A percentile compares a stretch with the other conserved stretches of the same genome.
Conservation (phyloP, 1,284 basidiomycete genomes). For the Agroathelia rolfsii region DNA sequence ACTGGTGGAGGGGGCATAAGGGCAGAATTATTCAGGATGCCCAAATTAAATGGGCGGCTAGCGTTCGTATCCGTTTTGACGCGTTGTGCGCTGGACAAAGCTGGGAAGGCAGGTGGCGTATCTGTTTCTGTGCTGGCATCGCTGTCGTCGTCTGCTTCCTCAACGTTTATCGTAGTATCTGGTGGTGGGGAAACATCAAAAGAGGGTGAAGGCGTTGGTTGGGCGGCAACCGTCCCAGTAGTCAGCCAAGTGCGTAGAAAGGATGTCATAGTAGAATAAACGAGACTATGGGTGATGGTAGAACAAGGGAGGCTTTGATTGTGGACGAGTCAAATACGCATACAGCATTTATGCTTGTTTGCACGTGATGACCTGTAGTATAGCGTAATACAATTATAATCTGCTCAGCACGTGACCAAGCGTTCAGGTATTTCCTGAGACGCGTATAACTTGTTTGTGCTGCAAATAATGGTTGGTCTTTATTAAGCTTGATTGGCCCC, state of each 20-base stretch:
- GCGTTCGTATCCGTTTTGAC: constrained; percentile 9
- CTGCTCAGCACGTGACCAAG: too few relatives aligned
- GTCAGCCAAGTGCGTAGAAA: constrained; percentile 14
- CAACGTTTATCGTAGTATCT: constrained; percentile 22
- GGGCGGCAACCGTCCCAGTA: constrained; percentile 1
- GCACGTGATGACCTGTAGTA: too few relatives aligned
- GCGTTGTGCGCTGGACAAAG: constrained; percentile 76
- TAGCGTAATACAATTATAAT: too few relatives aligned
- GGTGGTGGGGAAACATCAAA: constrained; percentile 29
- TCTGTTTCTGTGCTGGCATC: constrained; percentile 59
- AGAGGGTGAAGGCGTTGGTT: not conserved
- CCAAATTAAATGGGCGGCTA: constrained; percentile 12
- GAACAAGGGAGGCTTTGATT: too few relatives aligned
- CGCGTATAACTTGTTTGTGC: too few relatives aligned
- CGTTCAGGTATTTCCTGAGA: too few relatives aligned
- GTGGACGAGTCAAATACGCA: too few relatives aligned
- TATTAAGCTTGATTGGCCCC: too few relatives aligned
- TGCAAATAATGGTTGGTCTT: too few relatives aligned
- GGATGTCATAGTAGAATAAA: constrained; percentile 9
- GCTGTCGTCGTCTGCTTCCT: constrained; percentile 41
- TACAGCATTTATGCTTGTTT: too few relatives aligned
- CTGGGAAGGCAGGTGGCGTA: constrained; percentile 76
- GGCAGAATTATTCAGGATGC: constrained; percentile 40
- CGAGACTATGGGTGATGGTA: not conserved
- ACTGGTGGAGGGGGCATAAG: constrained; percentile 67